Evolutionary conservation across 306 rosid species (phyloP), one percentile per base, ranked within the genome.

Genomic region (Dryas octopetala): DNA sequence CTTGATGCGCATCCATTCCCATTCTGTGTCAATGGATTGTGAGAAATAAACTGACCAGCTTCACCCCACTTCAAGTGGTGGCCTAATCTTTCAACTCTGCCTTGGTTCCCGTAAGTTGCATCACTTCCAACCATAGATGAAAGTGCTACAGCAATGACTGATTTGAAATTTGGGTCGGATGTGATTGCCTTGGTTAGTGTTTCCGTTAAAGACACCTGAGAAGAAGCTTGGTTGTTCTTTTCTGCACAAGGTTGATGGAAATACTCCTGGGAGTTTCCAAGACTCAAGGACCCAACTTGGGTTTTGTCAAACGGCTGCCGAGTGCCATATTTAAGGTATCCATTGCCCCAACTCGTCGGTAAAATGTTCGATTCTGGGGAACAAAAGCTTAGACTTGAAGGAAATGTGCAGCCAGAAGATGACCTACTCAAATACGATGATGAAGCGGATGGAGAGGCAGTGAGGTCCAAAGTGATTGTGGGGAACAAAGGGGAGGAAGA

Each of bases 391-490:
- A 74, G 66, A 61, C 72, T 46, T 19, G 78, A 70, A n/a, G 73
- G 76, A 38, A 38, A 60, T 47, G 67, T 64, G 80, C 66, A 19
- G 82, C 45, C 38, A 32, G 38, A 40, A 66, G 63, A 55, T 5
- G 44, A 44, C 26, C 53, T 66, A 67, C 60, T 81, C 70, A 76
- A 61, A 44, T 38, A 81, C 9, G 68, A 4, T 32, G 55, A n/a
- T 46, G 81, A 71, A 70, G 76, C 53, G 47, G 82, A 70, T 38
- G 73, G 64, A 43, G 80, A 78, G 55, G 76, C 19, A 48, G 90
- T 79, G 7, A 90, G 78, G 85, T 88, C 96, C 44, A 90, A 80
- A 61, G 90, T 90, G 73, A 90, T 64, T 48, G 88, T 90, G 66
- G 91, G 83, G 77, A 82, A 75, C 78, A 80, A 61, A 62, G 83